Conservation (phyloP, 352 stramenopile species). For the Pythium utonaiense region DNA sequence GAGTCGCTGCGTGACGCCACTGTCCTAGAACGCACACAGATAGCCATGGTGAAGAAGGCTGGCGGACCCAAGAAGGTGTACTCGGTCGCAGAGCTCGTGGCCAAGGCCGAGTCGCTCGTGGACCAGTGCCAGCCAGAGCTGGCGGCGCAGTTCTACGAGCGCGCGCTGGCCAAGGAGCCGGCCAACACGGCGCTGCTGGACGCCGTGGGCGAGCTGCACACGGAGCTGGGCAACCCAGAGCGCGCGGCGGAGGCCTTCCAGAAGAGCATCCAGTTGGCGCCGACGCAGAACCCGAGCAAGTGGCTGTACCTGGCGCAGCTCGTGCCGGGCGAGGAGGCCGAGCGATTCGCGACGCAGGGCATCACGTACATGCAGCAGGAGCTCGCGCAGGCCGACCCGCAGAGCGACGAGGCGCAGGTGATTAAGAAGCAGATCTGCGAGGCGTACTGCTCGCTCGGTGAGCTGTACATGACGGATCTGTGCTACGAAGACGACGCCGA, state of each 20-base stretch:
- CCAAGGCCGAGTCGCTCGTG: conserved; percentile 80
- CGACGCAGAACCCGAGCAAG: conserved; percentile 72
- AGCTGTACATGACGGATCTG: conserved; percentile 98
- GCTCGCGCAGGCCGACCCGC: conserved; percentile 33
- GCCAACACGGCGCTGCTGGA: conserved; percentile 69
- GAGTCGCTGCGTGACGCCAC: background rate
- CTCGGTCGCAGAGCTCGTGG: conserved; percentile 67
- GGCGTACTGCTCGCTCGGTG: conserved; percentile 92
- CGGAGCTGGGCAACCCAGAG: conserved; percentile 79
- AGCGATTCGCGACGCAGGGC: conserved; percentile 64
- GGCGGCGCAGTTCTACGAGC: conserved; percentile 83
- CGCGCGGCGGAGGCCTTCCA: conserved; percentile 69
- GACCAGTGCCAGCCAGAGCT: conserved; percentile 83
- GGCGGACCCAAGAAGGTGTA: conserved; percentile 32
- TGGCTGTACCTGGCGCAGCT: conserved; percentile 87
- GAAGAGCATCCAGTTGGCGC: conserved; percentile 61
- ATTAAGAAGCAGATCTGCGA: conserved; percentile 92
- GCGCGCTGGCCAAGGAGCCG: conserved; percentile 66
- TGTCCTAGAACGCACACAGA: background rate
- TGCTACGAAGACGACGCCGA: conserved; percentile 93
- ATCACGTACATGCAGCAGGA: conserved; percentile 65
- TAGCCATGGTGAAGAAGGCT: conserved; percentile 31
- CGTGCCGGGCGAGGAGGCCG: conserved; percentile 64
- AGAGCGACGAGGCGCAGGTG: conserved; percentile 47
- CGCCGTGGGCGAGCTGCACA: conserved; percentile 74